Base-by-base conservation (phyloP, 805 yeast genomes). In the Debaryomyces hansenii region DNA sequence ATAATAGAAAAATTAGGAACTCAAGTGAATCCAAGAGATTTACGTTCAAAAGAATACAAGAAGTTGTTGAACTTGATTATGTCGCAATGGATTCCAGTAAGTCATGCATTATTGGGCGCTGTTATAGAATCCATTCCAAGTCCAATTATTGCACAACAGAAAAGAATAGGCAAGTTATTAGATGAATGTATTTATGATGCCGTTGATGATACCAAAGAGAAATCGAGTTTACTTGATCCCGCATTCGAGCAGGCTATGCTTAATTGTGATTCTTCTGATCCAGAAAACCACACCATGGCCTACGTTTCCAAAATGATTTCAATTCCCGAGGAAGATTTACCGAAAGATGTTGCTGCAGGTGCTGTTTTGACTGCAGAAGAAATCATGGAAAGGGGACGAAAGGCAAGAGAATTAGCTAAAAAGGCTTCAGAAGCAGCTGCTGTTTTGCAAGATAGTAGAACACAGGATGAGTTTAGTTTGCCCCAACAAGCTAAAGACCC, bases 81-180 rank as follows among this genome's bases (percentile, higher is more conserved):
- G 81, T 82, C 90, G 1, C 97, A 92, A 60, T 94, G 99, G 97
- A 70, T 94, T 18, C 98, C 99, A 0, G 80, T 94, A 4, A 86
- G 97, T 20, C 84, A 87, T 33, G 88, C 98, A 0, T 79, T 92
- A 7, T 68, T 94, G 24, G 75, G 94, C 8, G 83, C 96, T 1
- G 96, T 92, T 4, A 84, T 91, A 28, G 94, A 90, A 48, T 80
- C 82, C 50, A 64, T 94, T 40, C 97, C 97, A 0, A 86, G 95
- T 6, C 99, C 99, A 1, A 57, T 76, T 4, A 71, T 62, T 1
- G 87, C 97, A 0, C 99, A 94, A 63, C 67, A 66, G 18, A 80
- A 76, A 29, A 79, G 97, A 53, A 79, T 89, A 50, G 85, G 84
- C 9, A 78, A 79, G 11, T 77, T 91, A 29, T 64, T 94, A 38